phyloP scores from a whole-genome alignment of 2,329 filamentous ascomycete genomes.

The Hypoxylon sp. region DNA sequence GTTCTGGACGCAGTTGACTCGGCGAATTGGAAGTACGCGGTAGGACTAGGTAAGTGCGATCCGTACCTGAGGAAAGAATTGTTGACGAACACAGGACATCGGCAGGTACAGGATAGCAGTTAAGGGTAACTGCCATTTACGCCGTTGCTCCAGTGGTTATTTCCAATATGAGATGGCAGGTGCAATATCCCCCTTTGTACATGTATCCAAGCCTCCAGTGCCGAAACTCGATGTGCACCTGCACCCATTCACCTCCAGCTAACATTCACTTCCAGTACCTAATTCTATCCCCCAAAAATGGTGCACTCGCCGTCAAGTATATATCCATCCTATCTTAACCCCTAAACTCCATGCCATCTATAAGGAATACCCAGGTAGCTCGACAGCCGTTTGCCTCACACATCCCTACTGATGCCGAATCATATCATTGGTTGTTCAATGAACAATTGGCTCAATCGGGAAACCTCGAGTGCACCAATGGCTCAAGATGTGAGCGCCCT shows the following conservation, averaged over 20 bases:
- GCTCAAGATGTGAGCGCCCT: background rate
- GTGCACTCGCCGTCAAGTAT: background rate
- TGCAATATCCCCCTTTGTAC: background rate
- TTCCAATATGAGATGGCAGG: background rate
- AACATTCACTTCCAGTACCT: background rate
- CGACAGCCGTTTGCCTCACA: background rate
- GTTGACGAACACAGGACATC: background rate
- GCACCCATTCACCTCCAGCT: background rate
- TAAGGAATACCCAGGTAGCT: background rate
- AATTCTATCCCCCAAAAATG: background rate
- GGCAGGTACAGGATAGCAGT: background rate
- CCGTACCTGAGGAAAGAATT: background rate
- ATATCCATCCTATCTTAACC: background rate
- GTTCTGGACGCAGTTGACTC: background rate
- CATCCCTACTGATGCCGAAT: background rate
- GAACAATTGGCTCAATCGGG: slow-evolving; percentile 17
- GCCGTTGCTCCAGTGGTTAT: background rate
- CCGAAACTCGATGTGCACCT: background rate
- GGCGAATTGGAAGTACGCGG: background rate
- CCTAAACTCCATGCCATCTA: background rate
- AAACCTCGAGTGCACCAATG: slow-evolving; percentile 10
- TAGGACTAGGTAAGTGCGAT: background rate
- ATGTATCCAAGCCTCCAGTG: background rate
- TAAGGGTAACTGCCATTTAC: background rate
- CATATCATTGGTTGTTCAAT: slow-evolving; percentile 22